phyloP scores from a whole-genome alignment of 331 rosid species.

The Phaseolus coccineus region DNA sequence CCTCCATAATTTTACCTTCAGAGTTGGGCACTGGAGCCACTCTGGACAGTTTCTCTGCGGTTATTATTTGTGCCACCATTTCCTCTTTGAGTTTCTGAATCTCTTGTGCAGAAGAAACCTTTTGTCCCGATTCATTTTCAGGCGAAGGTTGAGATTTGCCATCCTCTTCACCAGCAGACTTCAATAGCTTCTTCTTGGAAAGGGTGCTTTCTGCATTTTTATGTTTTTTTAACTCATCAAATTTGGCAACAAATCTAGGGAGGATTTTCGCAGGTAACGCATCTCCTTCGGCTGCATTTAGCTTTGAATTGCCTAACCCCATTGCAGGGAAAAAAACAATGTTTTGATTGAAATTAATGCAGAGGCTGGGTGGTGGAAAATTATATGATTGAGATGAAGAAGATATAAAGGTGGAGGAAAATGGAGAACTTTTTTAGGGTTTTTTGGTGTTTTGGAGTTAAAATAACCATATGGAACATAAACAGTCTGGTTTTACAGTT shows the following conservation, averaged over 20 bases:
- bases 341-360: constrained; percentile 15
- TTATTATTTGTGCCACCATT: neutral
- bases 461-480: neutral
- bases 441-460: constrained; percentile 14
- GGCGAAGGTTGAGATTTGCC: neutral
- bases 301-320: constrained; percentile 46
- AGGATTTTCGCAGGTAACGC: neutral
- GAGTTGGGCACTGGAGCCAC: constrained; percentile 44
- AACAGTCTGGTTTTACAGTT: constrained; percentile 42
- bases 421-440: neutral
- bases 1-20: neutral
- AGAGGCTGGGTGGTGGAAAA: neutral
- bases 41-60: constrained; percentile 29
- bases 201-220: constrained; percentile 8
- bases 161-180: constrained; percentile 6
- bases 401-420: neutral
- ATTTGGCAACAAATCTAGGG: neutral
- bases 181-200: constrained; percentile 44
- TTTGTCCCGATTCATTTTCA: constrained; percentile 1
- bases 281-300: constrained; percentile 14
- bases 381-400: neutral
- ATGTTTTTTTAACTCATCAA: constrained; percentile 38
- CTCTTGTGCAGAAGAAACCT: constrained; percentile 9
- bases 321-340: constrained; percentile 4
- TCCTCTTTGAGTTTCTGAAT: constrained; percentile 23